A percentile compares a stretch with the other conserved stretches of the same genome.
phyloP scores from a whole-genome alignment of 495 filamentous ascomycete genomes.

The Peziza echinospora region DNA sequence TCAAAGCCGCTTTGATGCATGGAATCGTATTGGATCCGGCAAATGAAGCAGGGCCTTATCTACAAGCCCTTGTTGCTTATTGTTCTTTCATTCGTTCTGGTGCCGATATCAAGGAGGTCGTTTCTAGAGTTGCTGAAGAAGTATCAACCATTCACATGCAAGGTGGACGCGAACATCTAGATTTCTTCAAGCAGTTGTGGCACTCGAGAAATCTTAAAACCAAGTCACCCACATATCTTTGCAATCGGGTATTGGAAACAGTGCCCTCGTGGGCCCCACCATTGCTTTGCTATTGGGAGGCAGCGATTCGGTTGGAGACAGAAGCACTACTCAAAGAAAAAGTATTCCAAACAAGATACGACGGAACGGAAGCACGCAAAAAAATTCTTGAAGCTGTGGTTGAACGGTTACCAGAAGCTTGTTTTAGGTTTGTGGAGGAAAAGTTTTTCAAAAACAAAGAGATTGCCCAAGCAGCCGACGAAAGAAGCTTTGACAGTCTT shows the following conservation, averaged over 20 bases:
- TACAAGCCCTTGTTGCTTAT: constrained; percentile 30
- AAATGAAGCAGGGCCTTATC: constrained; percentile 30
- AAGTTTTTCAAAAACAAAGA: constrained; percentile 13
- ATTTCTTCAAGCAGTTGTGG: constrained; percentile 33
- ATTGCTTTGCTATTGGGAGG: constrained; percentile 41
- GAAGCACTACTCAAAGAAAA: constrained; percentile 34
- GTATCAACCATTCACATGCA: constrained; percentile 33
- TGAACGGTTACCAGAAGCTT: constrained; percentile 12
- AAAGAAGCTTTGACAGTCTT: constrained; percentile 12
- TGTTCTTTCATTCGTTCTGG: constrained; percentile 25
- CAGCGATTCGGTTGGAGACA: constrained; percentile 30
- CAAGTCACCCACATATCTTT: constrained; percentile 21
- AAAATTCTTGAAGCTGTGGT: constrained; percentile 1
- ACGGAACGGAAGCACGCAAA: constrained; percentile 9
- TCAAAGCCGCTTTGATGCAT: constrained; percentile 29
- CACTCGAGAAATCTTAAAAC: constrained; percentile 24
- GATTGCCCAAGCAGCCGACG: constrained; percentile 11
- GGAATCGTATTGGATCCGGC: constrained; percentile 36
- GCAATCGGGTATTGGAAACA: constrained; percentile 27
- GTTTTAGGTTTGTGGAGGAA: constrained; percentile 15
- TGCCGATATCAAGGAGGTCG: constrained; percentile 23
- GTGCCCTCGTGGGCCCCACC: constrained; percentile 45
- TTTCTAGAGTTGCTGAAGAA: constrained; percentile 31
- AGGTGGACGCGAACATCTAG: constrained; percentile 36
- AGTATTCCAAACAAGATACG: constrained; percentile 27